Evolutionary conservation across 2,329 filamentous ascomycete species (phyloP).

Genomic region (Phoma sp.): DNA sequence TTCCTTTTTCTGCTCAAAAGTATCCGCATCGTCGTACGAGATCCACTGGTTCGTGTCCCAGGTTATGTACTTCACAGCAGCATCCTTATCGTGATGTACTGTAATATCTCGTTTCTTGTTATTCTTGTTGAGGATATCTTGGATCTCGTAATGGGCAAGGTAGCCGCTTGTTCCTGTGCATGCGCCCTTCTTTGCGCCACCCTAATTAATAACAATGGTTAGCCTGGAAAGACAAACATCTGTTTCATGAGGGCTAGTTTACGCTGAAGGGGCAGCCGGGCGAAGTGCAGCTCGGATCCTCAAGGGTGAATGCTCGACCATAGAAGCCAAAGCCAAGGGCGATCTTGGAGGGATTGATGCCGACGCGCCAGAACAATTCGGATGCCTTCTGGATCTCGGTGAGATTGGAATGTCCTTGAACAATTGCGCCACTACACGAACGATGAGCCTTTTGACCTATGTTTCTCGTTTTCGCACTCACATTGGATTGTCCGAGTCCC

Average conservation of each 20-base stretch:
- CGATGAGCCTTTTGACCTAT: too few species aligned
- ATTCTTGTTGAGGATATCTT: background rate
- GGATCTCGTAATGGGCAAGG: background rate
- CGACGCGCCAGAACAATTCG: background rate
- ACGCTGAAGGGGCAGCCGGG: background rate
- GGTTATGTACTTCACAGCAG: background rate
- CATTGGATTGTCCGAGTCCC: conserved; percentile 37
- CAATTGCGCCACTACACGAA: too few species aligned
- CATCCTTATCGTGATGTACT: background rate
- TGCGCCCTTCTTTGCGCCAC: background rate
- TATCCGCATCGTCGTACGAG: background rate
- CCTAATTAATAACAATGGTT: too few species aligned
- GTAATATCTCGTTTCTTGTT: background rate
- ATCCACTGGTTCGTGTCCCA: background rate
- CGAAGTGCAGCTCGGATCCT: background rate
- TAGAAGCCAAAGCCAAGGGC: background rate
- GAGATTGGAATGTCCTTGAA: background rate
- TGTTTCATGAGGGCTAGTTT: too few species aligned
- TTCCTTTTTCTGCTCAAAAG: background rate
- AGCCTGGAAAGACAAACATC: too few species aligned
- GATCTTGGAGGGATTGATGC: background rate
- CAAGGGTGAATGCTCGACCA: background rate
- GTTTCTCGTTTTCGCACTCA: too few species aligned
- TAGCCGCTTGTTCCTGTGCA: background rate
- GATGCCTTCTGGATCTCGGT: background rate